Evolutionary conservation across 805 yeast genomes (phyloP), one percentile per base, ranked within the genome.

Genomic region (Metschnikowia cubensis): DNA sequence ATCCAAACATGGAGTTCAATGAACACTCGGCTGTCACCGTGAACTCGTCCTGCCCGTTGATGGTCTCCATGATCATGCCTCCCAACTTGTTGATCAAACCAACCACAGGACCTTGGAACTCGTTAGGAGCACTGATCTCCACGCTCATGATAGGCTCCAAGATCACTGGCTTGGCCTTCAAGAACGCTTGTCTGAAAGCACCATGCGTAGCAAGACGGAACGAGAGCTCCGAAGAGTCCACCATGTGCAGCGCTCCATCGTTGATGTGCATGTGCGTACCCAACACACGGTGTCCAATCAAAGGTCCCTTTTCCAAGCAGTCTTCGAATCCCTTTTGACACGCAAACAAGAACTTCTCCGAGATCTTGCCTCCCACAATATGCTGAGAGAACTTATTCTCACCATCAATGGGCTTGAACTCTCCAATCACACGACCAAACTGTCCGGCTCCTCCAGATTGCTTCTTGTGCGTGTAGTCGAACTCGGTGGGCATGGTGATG

Each of bases 391-490:
- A 94, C 59, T 74, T 74, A 69, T 91, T 91, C 51, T 80, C 82
- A 44, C 81, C 83, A 46, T 80, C 87, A 43, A 80, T 65, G 48
- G 90, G 83, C 6, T 76, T 70, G 72, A 91, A 68, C 50, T 76
- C 79, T 67, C 99, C 98, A 70, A 90, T 86, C 64, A 92, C 97
- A 75, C 91, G 85, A 71, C 96, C 99, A 67, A 84, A 94, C 77
- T 94, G 99, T 74, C 99, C 99, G 58, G 98, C 96, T 81, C 99
- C 99, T 71, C 99, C 99, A 65, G 92, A 81, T 76, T 94, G 99
- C 68, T 90, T 92, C 81, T 94, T 94, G 77, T 92, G 98, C 29
- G 96, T 86, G 74, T 85, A 89, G 68, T 94, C 98, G 64, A 94
- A 92, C 13, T 82, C 76, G 31, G 92, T 79, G 38, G 87, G 74